These are phyloP conservation scores for Ilyonectria mors-panacis DNA, from an alignment of 2,329 filamentous ascomycete genomes.

Conservation along the genomic window DNA sequence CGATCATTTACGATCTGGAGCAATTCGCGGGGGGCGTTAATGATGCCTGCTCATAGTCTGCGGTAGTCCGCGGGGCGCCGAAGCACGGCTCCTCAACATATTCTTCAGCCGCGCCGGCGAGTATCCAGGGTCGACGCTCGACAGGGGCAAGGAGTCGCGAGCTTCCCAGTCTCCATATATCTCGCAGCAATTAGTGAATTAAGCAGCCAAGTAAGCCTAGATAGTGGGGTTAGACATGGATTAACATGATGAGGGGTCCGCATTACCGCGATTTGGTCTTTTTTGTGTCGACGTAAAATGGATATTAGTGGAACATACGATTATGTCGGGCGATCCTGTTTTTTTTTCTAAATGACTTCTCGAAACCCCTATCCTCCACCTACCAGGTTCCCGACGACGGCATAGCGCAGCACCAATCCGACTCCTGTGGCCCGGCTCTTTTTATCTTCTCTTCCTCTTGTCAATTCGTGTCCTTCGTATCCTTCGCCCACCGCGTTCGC, in stretches of 20 bases:
- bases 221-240: slow-evolving; percentile 4
- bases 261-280: slow-evolving; percentile 4
- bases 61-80: not conserved
- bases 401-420: not conserved
- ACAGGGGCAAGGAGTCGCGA: not conserved
- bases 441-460: not conserved
- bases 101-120: not conserved
- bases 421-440: not conserved
- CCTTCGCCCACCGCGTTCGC: not conserved
- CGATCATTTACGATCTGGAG: not conserved
- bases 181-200: not conserved
- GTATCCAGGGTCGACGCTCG: not conserved
- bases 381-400: not conserved
- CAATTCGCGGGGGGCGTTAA: not conserved
- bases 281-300: slow-evolving; percentile 2
- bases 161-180: not conserved
- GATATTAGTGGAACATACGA: slow-evolving; percentile 11
- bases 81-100: not conserved
- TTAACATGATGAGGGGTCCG: slow-evolving; percentile 5
- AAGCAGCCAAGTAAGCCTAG: not conserved
- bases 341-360: slow-evolving; percentile 18
- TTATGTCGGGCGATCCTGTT: slow-evolving; percentile 4
- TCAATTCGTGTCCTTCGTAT: not conserved
- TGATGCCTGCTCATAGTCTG: not conserved
- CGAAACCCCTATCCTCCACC: slow-evolving; percentile 5